Percentiles rank a stretch among this genome's conserved stretches.
Conservation (phyloP, 352 stramenopile species). For the Thalassiosira hispida region DNA sequence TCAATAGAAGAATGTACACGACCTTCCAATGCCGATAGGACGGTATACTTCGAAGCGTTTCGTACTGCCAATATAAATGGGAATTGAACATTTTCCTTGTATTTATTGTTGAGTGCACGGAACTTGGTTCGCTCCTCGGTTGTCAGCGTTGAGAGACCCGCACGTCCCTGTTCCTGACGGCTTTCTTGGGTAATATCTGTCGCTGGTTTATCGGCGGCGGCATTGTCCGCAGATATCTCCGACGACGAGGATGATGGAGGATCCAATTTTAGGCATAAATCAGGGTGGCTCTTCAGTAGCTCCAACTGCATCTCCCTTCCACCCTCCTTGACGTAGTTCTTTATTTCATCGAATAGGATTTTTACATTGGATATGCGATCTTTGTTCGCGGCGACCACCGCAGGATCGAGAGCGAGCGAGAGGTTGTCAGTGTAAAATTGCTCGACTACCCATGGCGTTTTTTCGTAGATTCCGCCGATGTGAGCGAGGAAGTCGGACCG, state of each 20-base stretch:
- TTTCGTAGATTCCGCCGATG: constrained; percentile 83
- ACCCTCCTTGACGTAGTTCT: constrained; percentile 15
- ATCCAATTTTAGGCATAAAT: constrained; percentile 50
- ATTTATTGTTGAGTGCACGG: constrained; percentile 65
- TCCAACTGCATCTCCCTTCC: constrained; percentile 45
- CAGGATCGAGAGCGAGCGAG: constrained; percentile 18
- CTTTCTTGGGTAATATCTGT: constrained; percentile 71
- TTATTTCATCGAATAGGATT: constrained; percentile 51
- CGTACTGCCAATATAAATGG: constrained; percentile 85
- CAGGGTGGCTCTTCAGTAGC: constrained; percentile 63
- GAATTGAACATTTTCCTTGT: constrained; percentile 78
- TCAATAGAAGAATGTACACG: constrained; percentile 56
- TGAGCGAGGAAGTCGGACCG: constrained; percentile 28
- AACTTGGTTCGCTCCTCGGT: constrained; percentile 69
- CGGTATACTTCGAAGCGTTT: constrained; percentile 83
- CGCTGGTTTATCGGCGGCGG: constrained; percentile 45
- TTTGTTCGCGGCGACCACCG: constrained; percentile 38
- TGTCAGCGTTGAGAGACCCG: constrained; percentile 73
- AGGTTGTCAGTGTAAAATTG: constrained; percentile 53
- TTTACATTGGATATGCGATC: constrained; percentile 47
- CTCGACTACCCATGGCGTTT: constrained; percentile 78
- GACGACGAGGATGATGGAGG: not conserved
- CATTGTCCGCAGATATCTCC: not conserved
- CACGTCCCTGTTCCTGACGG: constrained; percentile 76
- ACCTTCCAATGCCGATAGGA: constrained; percentile 74